Evolutionary conservation across 805 yeast genomes (phyloP), one percentile per base, ranked within the genome.

Genomic region (Candida pini): DNA sequence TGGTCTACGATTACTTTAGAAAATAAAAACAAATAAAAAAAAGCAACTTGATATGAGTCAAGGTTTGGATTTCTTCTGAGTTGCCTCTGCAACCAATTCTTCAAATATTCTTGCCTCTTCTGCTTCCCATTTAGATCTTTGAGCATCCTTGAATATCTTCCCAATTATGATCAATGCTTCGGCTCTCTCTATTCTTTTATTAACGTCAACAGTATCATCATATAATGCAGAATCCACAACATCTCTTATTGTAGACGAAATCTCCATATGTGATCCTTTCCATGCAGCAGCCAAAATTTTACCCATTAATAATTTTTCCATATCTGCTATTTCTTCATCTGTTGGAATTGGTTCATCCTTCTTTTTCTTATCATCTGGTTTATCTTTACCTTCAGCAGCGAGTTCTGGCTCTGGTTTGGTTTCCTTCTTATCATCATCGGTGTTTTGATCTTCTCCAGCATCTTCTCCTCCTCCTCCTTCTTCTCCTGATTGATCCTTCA

Each of bases 201-300:
- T 67, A 10, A 73, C 63, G 7, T 74, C 56, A n/a, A 83, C 72
- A 0, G 58, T 39, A 53, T 79, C 78, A 53, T 90, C 96, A 40
- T 73, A 64, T 29, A 89, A 66, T 5, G 89, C 83, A 39, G 68
- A 70, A 45, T 85, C 92, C 56, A 92, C 85, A 8, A 88, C 88
- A 21, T 81, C 89, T 31, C 92, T 75, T 34, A 84, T 54, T n/a
- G 84, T 79, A 19, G 81, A 69, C 40, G 81, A 80, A 35, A 89
- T 78, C 63, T 92, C 99, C 60, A 78, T 81, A 47, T 83, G 79
- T 15, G 96, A 86, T 26, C 95, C 85, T 16, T 85, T 84, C 99
- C 99, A 92, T 14, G 95, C 94, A 1, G 96, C 88, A 6, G 92
- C 90, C 33, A 92, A 69, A 16, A 92, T 74, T 57, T 90, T 92